A percentile compares a stretch with the other conserved stretches of the same genome.
Conservation (phyloP, 306 rosid genomes). For the Vigna reflexopilosa region DNA sequence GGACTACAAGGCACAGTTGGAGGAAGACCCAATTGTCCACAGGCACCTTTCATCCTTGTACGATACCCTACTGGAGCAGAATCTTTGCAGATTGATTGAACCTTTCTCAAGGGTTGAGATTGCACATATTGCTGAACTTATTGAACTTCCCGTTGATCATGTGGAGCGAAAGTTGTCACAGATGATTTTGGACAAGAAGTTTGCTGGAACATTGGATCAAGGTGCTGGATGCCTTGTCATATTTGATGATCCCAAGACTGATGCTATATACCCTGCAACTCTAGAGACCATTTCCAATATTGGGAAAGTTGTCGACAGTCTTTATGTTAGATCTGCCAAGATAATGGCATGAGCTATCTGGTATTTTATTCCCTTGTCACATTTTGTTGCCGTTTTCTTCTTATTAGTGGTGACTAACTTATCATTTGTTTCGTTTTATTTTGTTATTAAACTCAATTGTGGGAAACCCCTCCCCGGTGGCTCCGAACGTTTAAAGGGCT, state of each 20-base stretch:
- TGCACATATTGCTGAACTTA: constrained; percentile 83
- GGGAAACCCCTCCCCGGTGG: constrained; percentile 18
- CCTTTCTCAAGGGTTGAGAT: constrained; percentile 98
- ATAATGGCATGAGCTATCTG: constrained; percentile 72
- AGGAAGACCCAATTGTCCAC: constrained; percentile 95
- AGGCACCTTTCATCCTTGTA: constrained; percentile 89
- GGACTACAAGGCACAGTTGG: constrained; percentile 84
- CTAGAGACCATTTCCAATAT: constrained; percentile 84
- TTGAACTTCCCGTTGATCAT: constrained; percentile 77
- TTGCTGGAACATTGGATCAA: constrained; percentile 91
- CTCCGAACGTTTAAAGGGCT: constrained; percentile 2
- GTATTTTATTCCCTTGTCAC: constrained; percentile 23
- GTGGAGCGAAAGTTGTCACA: constrained; percentile 68
- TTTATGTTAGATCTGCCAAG: constrained; percentile 93
- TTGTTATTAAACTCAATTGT: constrained; percentile 36
- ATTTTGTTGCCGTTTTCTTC: constrained; percentile 37
- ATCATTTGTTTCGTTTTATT: constrained; percentile 28
- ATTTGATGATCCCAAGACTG: constrained; percentile 64
- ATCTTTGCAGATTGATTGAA: constrained; percentile 91
- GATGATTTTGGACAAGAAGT: constrained; percentile 68
- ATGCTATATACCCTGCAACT: constrained; percentile 68
- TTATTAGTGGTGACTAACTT: constrained; percentile 37
- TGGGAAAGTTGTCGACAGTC: constrained; percentile 95
- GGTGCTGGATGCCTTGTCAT: constrained; percentile 80
- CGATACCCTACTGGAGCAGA: constrained; percentile 90